Conservation (phyloP, 2,329 filamentous ascomycete species). For the Fusarium albidum region DNA sequence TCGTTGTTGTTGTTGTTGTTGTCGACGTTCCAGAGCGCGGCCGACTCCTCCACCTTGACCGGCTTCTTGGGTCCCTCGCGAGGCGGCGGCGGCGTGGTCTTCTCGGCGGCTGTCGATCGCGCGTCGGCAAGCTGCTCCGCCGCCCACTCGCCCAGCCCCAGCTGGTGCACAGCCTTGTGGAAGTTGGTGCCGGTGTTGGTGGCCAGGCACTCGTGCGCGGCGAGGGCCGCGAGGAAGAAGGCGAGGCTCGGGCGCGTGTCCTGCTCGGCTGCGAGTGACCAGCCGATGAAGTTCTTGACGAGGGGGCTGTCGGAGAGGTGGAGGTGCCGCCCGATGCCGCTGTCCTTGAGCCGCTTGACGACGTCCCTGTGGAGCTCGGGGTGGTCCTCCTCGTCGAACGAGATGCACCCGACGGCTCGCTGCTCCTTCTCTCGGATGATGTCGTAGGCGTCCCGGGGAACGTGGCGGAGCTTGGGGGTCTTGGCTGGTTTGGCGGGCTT, state of each 20-base stretch:
- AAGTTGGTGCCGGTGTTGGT: background rate
- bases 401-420: conserved; percentile 2
- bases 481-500: background rate
- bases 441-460: background rate
- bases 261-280: background rate
- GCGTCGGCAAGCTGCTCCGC: background rate
- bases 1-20: rapidly evolving
- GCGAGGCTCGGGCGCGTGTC: background rate
- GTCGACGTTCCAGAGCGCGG: rapidly evolving
- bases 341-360: background rate
- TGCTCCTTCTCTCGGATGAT: background rate
- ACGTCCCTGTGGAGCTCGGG: background rate
- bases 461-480: background rate
- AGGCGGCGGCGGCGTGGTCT: background rate
- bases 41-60: background rate
- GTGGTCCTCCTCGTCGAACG: background rate
- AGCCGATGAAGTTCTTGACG: conserved; percentile 4
- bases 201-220: conserved; percentile 1
- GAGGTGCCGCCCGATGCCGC: background rate
- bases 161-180: background rate
- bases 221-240: conserved; percentile 1
- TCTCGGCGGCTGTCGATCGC: background rate
- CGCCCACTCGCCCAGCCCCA: conserved; percentile 10
- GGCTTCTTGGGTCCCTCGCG: background rate
- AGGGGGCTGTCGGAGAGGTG: background rate